Percentiles rank a stretch among this genome's conserved stretches.
Evolutionary conservation across 164 flowering plant species (phyloP).

Genomic region (Litsea cubeba): DNA sequence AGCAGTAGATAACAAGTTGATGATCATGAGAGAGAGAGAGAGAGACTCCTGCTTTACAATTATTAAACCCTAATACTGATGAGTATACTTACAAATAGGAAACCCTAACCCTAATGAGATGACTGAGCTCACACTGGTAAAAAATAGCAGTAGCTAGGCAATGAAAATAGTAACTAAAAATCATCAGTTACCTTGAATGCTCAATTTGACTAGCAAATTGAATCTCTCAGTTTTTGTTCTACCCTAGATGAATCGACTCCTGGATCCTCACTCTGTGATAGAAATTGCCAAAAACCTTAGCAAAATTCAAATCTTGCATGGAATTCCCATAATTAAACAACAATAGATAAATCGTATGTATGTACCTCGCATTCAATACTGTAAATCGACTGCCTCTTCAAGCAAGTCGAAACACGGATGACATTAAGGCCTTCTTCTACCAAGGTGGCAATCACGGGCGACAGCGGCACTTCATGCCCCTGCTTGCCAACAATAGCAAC

Average conservation of each 20-base stretch:
- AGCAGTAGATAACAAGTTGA: no score
- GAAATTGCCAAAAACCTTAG: neutral
- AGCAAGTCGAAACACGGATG: conserved; percentile 27
- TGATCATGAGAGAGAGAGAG: neutral
- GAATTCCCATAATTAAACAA: neutral
- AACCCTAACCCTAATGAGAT: neutral
- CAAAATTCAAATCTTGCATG: neutral
- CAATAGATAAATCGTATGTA: conserved; percentile 1
- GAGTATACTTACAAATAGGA: neutral
- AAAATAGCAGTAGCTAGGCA: neutral
- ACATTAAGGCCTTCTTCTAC: conserved; percentile 35
- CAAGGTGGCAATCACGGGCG: conserved; percentile 24
- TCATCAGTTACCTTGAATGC: neutral
- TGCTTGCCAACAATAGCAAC: conserved; percentile 14
- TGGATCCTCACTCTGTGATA: neutral
- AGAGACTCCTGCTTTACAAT: neutral
- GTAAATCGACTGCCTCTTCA: conserved; percentile 22
- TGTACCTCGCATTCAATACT: conserved; percentile 41
- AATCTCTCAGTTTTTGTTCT: conserved; percentile 10
- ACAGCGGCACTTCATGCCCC: conserved; percentile 18
- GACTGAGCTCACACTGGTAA: neutral
- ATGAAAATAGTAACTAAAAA: no score
- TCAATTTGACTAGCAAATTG: neutral
- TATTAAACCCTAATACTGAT: neutral
- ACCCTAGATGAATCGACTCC: conserved; percentile 1